Evolutionary conservation across 345 rosid genomes (phyloP), one percentile per base, ranked within the genome.

Genomic region (Turnera subulata): DNA sequence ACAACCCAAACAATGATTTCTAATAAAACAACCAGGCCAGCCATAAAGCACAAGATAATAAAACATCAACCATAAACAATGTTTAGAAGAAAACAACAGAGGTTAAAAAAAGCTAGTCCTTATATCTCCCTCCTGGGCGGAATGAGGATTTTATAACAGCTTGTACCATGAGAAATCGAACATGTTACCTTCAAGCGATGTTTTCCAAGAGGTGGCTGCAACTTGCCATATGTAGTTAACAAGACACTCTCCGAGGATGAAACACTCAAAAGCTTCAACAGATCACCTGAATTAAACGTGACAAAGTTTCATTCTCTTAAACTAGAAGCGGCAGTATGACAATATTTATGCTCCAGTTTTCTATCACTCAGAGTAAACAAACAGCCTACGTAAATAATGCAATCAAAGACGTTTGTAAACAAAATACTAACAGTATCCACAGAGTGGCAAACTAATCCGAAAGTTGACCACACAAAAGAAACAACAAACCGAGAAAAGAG

Each of bases 131-230:
- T 48, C 17, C 42, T 39, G 26, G n/a, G n/a, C n/a, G n/a, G n/a
- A n/a, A n/a, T n/a, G n/a, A n/a, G n/a, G n/a, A n/a, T n/a, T n/a
- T n/a, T n/a, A n/a, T n/a, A n/a, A n/a, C n/a, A n/a, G n/a, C n/a
- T n/a, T n/a, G 9, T 40, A 53, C 6, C 47, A 19, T 43, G 42
- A 11, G 32, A 46, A 43, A 23, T 19, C 6, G 61, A 25, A 46
- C 35, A 59, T 1, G 49, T 56, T 65, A 88, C 98, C 95, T 88
- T 91, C 59, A 91, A 66, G 23, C 96, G 92, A 66, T 88, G 96
- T 67, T 85, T 91, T 52, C 96, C 95, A 20, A 91, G 92, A 64
- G 98, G 98, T 56, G 98, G 96, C 71, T 84, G 96, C 75, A 91
- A 68, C 74, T 82, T 86, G 38, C 98, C 98, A 66, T 84, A 91